Base-by-base conservation (phyloP, 805 yeast species). In the Geotrichum ghanense region DNA sequence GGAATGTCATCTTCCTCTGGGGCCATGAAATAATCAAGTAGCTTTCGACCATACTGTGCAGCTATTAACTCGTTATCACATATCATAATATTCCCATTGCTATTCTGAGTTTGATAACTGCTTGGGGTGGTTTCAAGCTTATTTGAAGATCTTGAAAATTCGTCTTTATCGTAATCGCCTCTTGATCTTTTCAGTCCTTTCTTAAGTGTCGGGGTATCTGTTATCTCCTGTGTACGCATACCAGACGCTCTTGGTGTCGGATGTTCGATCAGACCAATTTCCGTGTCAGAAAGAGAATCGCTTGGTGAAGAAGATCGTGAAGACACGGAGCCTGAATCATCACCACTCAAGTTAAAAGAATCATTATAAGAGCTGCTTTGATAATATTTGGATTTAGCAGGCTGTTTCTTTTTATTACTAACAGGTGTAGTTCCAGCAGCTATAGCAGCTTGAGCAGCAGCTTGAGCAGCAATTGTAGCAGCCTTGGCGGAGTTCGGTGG, bases 1-100 rank as follows among this genome's bases (percentile, higher is more conserved):
- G 95, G 95, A 22, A 83, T 69, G 2, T 62, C 53, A 27, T 73
- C 75, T 46, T 76, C 80, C 48, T 77, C 81, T 2, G 80, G 72
- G 6, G 75, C 66, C 64, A 76, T 68, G 58, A 75, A 78, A 61
- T 68, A 77, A 52, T 72, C 78, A 45, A 74, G 63, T 42, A 76
- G 63, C 48, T 70, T 66, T 44, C 70, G 69, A 3, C 74, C 67
- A 53, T 70, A 74, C 40, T 68, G 69, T 35, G 69, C 23, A 9
- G 35, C 46, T 10, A 46, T 45, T 14, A 40, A 22, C n/a, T 46
- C 47, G n/a, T 24, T 22, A 22, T 45, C 45, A 43, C 37, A 19
- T 5, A 22, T 41, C 41, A 23, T 31, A 6, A 25, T 22, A 9
- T 39, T 39, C 5, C 25, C 25, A 39, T 39, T 39, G 21, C n/a